phyloP scores from a whole-genome alignment of 352 stramenopile genomes.

The Hyaloperonospora arabidopsidis region DNA sequence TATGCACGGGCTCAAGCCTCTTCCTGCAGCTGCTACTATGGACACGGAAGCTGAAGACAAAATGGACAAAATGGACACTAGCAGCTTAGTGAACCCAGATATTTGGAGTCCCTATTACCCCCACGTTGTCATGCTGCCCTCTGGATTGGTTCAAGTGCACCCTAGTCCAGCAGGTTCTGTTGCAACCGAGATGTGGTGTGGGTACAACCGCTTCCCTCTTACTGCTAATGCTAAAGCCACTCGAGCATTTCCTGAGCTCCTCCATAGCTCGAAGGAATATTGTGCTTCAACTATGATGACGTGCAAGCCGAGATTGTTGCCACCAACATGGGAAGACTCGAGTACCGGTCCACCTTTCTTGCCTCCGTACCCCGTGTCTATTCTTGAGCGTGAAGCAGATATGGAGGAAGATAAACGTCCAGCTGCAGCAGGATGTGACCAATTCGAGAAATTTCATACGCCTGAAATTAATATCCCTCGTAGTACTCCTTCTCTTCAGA shows the following conservation, averaged over 20 bases:
- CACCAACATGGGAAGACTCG: slow-evolving; percentile 56
- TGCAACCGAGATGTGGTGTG: slow-evolving; percentile 26
- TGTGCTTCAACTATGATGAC: neutral
- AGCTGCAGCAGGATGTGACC: slow-evolving; percentile 13
- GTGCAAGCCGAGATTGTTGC: slow-evolving; percentile 31
- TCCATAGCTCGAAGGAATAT: neutral
- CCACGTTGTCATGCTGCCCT: slow-evolving; percentile 52
- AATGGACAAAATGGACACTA: slow-evolving; percentile 4
- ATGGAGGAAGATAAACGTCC: slow-evolving; percentile 28
- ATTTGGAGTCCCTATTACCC: slow-evolving; percentile 43
- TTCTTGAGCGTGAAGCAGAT: slow-evolving; percentile 30
- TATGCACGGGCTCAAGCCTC: slow-evolving; percentile 37
- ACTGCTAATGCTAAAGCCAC: slow-evolving; percentile 9
- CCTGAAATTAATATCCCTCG: slow-evolving; percentile 8
- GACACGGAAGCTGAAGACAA: too few species aligned
- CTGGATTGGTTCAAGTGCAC: slow-evolving; percentile 44
- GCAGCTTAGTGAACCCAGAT: slow-evolving; percentile 12
- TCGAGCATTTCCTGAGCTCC: neutral
- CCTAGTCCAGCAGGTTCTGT: slow-evolving; percentile 16
- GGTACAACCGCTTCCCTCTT: slow-evolving; percentile 51
- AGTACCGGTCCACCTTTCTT: slow-evolving; percentile 44
- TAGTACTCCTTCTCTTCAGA: slow-evolving; percentile 5
- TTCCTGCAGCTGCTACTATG: slow-evolving; percentile 19
- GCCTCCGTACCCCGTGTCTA: slow-evolving; percentile 43
- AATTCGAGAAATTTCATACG: slow-evolving; percentile 21